Base-by-base conservation (phyloP, 2,329 filamentous ascomycete species). In the Nigrospora sphaerica region DNA sequence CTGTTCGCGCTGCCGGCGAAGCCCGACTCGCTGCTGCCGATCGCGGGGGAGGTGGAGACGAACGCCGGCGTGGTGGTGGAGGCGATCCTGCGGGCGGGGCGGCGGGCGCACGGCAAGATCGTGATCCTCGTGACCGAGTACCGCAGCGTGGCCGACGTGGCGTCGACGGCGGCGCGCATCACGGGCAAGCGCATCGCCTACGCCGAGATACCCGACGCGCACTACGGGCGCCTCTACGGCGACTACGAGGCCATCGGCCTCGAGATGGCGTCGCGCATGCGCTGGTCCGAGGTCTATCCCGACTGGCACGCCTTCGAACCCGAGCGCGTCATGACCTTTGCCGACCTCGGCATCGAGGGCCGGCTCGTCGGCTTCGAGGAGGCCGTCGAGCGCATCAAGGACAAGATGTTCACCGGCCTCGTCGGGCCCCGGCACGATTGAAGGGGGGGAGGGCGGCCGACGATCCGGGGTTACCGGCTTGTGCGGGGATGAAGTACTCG, bases 271-370 rank as follows among this genome's bases (percentile, higher is more conserved):
- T 18, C 45, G 4, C 47, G 49, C 42, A 13, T 49, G 31, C 35
- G 47, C 7, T 53, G 51, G 51, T 45, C 40, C 39, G 51, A 51
- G 43, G 49, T 32, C 19, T 51, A 47, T 37, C 47, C 51, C 6
- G 36, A 45, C 33, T 53, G 49, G 51, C 34, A 47, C 6, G n/a
- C 12, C 19, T 37, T 48, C 28, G 33, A 19, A 4, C 42, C 46
- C 16, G 42, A 38, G 13, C 14, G 39, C 17, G 18, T 32, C 18
- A 32, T 49, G 12, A 16, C 35, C 14, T 23, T 46, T 46, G 44
- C 31, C 28, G 37, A 46, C 3, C 12, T 46, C n/a, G 34, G 35
- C 19, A 18, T 45, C 10, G 35, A 45, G 36, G 43, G 28, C 34
- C n/a, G 23, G 36, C 36, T 45, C 13, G 35, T 45, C 37, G 44